Base-by-base conservation (phyloP, 1,139 yeast genomes). In the Dujonia santamariae region DNA sequence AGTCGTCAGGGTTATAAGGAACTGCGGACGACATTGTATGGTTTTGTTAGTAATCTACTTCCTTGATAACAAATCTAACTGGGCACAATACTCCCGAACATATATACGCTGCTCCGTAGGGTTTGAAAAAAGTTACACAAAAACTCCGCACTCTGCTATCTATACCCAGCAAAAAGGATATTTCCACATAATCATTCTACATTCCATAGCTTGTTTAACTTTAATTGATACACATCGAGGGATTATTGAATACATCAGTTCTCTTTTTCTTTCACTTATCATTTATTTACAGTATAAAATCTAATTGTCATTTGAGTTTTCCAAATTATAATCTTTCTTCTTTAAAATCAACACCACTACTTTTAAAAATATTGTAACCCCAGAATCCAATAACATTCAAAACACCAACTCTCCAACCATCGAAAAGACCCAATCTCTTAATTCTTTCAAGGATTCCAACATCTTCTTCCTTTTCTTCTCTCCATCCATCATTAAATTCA, bases 391-490 rank as follows among this genome's bases (percentile, higher is more conserved):
- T 58, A 8, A 85, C 75, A 42, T 92, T 87, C 45, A 86, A 58
- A 11, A 85, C 69, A 13, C 95, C 94, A 26, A 87, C 80, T 55
- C 88, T 75, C 97, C 97, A 92, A 30, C 97, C 97, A 47, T 90
- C 76, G 68, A 86, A 88, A 36, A 88, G 65, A 1, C 70, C 69
- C 37, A 63, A 47, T 25, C 43, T 65, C 53, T 39, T 47, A 14
- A 54, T 30, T 27, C 46, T 44, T 30, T 41, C 42, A 39, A 40
- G 39, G 23, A 35, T 33, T 19, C 36, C 28, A 9, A 26, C 11
- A 14, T 38, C 40, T 6, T 24, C 22, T 11, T 34, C 38, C 19
- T 36, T 37, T 8, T 42, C 43, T 13, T 47, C 43, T 19, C 40
- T 45, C 53, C 54, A 56, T 7, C 56, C 58, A 28, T 46, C 45